Base-by-base conservation (phyloP, 1,139 yeast species). In the Suhomyces wounanorum region DNA sequence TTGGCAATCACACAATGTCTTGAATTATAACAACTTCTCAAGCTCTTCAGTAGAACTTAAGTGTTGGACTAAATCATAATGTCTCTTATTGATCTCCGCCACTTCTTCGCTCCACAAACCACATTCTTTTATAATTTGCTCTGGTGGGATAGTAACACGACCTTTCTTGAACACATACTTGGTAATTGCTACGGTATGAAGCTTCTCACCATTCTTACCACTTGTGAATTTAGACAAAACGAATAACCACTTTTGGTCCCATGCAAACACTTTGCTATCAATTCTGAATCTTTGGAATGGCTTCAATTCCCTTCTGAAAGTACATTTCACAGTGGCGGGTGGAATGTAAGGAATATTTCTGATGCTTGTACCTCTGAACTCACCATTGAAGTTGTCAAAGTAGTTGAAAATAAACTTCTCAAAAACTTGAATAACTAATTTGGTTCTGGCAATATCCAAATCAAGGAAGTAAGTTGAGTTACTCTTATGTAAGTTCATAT, bases 201-300 rank as follows among this genome's bases (percentile, higher is more conserved):
- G 60, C 45, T 73, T 73, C 8, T 72, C 77, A 38, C 68, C 69
- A 40, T 52, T 59, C 40, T 59, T 59, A 25, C 71, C 72, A 44
- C 76, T 70, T 45, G 78, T 78, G 60, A 89, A 88, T 59, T 82
- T 78, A 31, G 89, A 82, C 44, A 88, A 59, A 14, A 89, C 81
- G 64, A 83, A 90, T 14, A 92, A 61, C 97, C 97, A 90, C 67
- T 91, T 91, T 36, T 79, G 73, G 67, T 89, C 95, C 97, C 97
- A 91, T 9, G 96, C 89, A 13, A 88, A 68, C 28, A 92, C 76
- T 48, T 83, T 74, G 1, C 87, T 79, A 41, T 73, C 73, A 30
- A 91, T 74, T 4, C 72, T 60, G 65, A 84, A 92, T 35, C 63
- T 62, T 52, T 80, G 82, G 62, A 85, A 88, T 1, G 92, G 85